Conservation (phyloP, 495 filamentous ascomycete species). For the Niebla homalea region DNA sequence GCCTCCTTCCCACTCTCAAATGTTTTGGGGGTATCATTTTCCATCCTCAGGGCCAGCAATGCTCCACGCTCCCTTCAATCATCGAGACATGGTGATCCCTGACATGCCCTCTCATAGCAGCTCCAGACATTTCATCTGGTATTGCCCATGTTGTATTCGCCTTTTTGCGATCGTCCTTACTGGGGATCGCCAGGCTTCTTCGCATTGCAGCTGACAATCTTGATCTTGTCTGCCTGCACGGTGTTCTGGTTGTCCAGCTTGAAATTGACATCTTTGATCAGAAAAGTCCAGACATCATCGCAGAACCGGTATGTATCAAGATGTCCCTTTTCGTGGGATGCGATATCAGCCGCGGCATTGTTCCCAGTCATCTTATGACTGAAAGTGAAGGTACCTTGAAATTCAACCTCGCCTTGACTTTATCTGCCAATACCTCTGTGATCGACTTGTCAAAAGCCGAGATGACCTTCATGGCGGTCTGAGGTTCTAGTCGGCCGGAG, state of each 20-base stretch:
- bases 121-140: no score
- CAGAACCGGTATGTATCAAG: conserved; percentile 99
- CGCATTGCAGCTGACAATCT: conserved; percentile 92
- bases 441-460: conserved; percentile 83
- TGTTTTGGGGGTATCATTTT: no score
- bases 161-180: no score
- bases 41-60: no score
- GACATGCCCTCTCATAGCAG: no score
- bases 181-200: conserved; percentile 65
- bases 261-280: conserved; percentile 96
- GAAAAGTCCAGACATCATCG: conserved; percentile 99
- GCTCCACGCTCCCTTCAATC: no score
- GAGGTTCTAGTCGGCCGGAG: conserved; percentile 84
- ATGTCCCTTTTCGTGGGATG: conserved; percentile 52
- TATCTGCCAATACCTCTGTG: conserved; percentile 75
- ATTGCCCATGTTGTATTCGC: no score
- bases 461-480: conserved; percentile 96
- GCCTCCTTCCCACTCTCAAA: no score
- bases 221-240: conserved; percentile 67
- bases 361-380: no score
- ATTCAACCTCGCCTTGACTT: conserved; percentile 75
- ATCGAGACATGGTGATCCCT: no score
- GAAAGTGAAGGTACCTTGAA: conserved; percentile 65
- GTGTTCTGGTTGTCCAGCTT: conserved; percentile 73
- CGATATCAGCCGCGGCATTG: not conserved